A percentile compares a stretch with the other conserved stretches of the same genome.
These are phyloP conservation scores for Stylonectria norvegica DNA, from an alignment of 2,329 filamentous ascomycete species.

Conservation along the genomic window DNA sequence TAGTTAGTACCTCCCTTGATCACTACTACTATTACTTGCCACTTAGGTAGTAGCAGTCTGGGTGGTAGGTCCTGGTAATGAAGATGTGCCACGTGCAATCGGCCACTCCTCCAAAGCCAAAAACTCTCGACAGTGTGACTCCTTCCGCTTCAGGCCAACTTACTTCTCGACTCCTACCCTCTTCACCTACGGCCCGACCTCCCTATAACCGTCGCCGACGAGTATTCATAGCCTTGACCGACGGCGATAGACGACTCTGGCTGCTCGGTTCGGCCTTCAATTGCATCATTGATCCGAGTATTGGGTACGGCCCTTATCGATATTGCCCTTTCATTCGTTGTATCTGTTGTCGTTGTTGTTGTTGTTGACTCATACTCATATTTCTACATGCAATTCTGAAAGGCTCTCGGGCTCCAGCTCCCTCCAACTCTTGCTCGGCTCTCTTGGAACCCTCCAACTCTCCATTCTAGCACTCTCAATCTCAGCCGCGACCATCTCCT, in stretches of 20 bases:
- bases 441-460: too few relatives aligned
- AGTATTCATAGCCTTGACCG: slow-evolving; percentile 21
- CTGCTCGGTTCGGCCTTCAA: slow-evolving; percentile 5
- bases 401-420: too few relatives aligned
- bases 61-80: too few relatives aligned
- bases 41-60: too few relatives aligned
- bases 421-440: too few relatives aligned
- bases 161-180: slow-evolving; percentile 2
- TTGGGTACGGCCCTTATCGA: slow-evolving; percentile 5
- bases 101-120: too few relatives aligned
- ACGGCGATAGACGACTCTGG: slow-evolving; percentile 6
- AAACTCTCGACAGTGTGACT: too few relatives aligned
- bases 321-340: slow-evolving; percentile 22
- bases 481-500: too few relatives aligned
- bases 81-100: not conserved
- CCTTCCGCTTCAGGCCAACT: not conserved
- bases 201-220: slow-evolving; percentile 18
- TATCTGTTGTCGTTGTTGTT: slow-evolving; percentile 12
- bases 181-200: slow-evolving; percentile 13
- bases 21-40: too few relatives aligned
- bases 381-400: not conserved
- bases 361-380: slow-evolving; percentile 4
- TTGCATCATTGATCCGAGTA: slow-evolving; percentile 11
- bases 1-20: too few relatives aligned
- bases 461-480: too few relatives aligned